Base-by-base conservation (phyloP, 2,329 filamentous ascomycete genomes). In the Zymoseptoria tritici region DNA sequence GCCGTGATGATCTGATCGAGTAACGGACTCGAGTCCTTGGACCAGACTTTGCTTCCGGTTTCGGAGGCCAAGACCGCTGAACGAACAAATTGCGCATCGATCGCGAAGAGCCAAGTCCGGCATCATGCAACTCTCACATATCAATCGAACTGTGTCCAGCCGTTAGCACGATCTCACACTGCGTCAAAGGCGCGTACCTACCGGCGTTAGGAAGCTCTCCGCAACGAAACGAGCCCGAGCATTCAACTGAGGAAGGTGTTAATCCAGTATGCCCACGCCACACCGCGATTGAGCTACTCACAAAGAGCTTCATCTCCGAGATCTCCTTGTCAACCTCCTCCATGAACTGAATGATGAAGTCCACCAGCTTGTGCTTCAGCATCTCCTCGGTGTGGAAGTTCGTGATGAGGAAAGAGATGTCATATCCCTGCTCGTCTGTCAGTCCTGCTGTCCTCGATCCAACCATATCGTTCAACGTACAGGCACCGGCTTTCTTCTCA, bases 301-400 rank as follows among this genome's bases (percentile, higher is more conserved):
- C 93, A 77, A 99, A 99, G 71, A 99, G 88, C 83, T 99, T 99
- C 94, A 99, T 97, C 79, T 99, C 95, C 2, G 94, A 97, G 62
- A 99, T 99, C 77, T 99, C 94, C 82, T 99, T 99, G 77, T 99
- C 95, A 4, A 99, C 95, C 75, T 99, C 94, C 77, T 99, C 93
- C 93, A 99, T 97, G 72, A 99, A 99, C 72, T 97, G 88, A 66
- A 99, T 97, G 68, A 99, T 96, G 72, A 99, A 99, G 75, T 99
- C 94, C 36, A 99, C 95, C 68, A 99, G 82, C 81, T 99, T 97
- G 75, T 99, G 93, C 81, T 97, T 97, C 74, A 97, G 77, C 91
- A 99, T 96, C 74, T 95, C 90, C 76, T 97, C 94, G 4, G 94
- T 97, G 72, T 99, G 94, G 81, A 94, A 95, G 78, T 99, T 99